Conservation (phyloP, 2,329 filamentous ascomycete genomes). For the Albophoma yamanashiensis region DNA sequence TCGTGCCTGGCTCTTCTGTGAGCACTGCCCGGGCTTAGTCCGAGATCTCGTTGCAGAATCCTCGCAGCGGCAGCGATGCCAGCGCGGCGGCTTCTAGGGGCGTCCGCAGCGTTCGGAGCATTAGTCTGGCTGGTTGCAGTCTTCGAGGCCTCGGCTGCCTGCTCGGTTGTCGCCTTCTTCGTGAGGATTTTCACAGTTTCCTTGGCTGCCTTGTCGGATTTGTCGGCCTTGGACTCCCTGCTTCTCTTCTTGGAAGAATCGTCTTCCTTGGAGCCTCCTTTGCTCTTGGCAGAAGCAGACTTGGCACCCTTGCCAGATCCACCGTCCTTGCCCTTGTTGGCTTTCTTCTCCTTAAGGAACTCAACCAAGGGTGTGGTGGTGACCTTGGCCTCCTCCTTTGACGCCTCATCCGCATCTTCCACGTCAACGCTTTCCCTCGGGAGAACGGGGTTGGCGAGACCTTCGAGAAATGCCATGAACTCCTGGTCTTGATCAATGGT, state of each 20-base stretch:
- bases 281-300: constrained; percentile 34
- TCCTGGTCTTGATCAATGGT: constrained; percentile 96
- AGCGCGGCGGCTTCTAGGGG: constrained; percentile 44
- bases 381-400: constrained; percentile 47
- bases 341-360: constrained; percentile 85
- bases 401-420: constrained; percentile 28
- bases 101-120: constrained; percentile 20
- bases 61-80: constrained; percentile 54
- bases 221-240: constrained; percentile 48
- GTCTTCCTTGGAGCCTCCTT: constrained; percentile 30
- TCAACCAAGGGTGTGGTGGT: constrained; percentile 85
- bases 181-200: constrained; percentile 54
- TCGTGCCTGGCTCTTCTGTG: constrained; percentile 50
- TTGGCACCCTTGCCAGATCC: constrained; percentile 34
- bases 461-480: constrained; percentile 87
- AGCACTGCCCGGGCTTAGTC: constrained; percentile 51
- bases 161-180: constrained; percentile 43
- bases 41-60: constrained; percentile 55
- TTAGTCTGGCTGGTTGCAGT: constrained; percentile 25
- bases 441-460: constrained; percentile 59
- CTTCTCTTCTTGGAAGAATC: constrained; percentile 51
- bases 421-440: constrained; percentile 32
- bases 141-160: constrained; percentile 35
- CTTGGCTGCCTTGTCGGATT: constrained; percentile 39
- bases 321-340: constrained; percentile 53